Percentiles rank a stretch among this genome's conserved stretches.
phyloP scores from a whole-genome alignment of 345 rosid genomes.

The Aquilaria sinensis region DNA sequence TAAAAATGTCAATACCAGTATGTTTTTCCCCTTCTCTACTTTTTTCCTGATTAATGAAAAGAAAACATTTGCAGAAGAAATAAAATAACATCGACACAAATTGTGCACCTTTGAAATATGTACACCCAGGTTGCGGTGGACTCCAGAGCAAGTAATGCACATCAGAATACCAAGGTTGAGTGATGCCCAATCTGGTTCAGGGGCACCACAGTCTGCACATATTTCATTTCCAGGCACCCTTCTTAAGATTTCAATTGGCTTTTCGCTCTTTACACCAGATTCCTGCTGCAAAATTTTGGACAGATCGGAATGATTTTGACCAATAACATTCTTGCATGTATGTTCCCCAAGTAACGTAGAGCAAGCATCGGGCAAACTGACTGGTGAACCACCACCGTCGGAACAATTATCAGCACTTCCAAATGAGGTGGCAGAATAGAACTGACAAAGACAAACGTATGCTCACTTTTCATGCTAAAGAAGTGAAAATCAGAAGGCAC shows the following conservation, averaged over 20 bases:
- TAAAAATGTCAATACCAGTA: no score
- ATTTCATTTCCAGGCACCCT: constrained; percentile 59
- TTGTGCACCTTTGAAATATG: constrained; percentile 65
- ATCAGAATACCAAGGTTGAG: constrained; percentile 70
- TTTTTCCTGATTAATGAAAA: constrained; percentile 1
- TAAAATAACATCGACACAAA: background rate
- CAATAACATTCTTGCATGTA: constrained; percentile 25
- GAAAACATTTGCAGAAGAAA: constrained; percentile 1
- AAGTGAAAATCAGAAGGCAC: background rate
- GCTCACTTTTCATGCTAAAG: constrained; percentile 9
- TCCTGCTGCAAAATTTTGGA: constrained; percentile 43
- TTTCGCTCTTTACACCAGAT: constrained; percentile 26
- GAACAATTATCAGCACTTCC: constrained; percentile 38
- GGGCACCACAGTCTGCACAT: constrained; percentile 78
- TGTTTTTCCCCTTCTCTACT: background rate
- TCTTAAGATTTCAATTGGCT: constrained; percentile 55
- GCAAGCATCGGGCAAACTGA: constrained; percentile 37
- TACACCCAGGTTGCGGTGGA: constrained; percentile 83
- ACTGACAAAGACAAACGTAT: constrained; percentile 32
- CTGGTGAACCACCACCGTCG: constrained; percentile 35
- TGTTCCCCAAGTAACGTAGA: constrained; percentile 34
- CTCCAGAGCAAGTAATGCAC: constrained; percentile 77
- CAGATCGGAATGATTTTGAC: constrained; percentile 28
- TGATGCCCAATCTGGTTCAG: constrained; percentile 89
- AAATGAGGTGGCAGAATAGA: constrained; percentile 28